Percentiles rank a stretch among this genome's conserved stretches.
phyloP scores from a whole-genome alignment of 306 rosid genomes.

The Sechiopsis laciniata region DNA sequence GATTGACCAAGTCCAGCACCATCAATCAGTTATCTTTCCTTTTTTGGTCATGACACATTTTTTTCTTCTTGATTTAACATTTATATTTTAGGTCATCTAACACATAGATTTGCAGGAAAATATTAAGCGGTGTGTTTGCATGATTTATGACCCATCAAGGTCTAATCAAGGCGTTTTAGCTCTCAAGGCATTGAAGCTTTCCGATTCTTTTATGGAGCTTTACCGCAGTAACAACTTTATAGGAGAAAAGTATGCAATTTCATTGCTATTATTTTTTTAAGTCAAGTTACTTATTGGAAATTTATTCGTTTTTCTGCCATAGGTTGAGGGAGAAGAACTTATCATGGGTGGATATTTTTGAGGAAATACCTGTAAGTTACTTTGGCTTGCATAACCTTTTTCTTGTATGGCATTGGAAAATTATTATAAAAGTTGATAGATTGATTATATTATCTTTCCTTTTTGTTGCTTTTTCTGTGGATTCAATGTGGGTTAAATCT shows the following conservation, averaged over 20 bases:
- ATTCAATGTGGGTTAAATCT: neutral
- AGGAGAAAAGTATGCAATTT: slow-evolving; percentile 76
- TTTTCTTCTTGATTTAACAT: neutral
- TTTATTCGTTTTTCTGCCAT: slow-evolving; percentile 31
- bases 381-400: slow-evolving; percentile 12
- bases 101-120: slow-evolving; percentile 60
- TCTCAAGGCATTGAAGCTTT: slow-evolving; percentile 83
- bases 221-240: slow-evolving; percentile 81
- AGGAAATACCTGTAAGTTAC: slow-evolving; percentile 86
- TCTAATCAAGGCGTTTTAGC: slow-evolving; percentile 91
- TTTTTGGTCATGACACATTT: neutral
- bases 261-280: slow-evolving; percentile 8
- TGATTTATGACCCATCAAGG: slow-evolving; percentile 88
- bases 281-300: neutral
- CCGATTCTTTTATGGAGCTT: slow-evolving; percentile 92
- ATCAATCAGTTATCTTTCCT: neutral
- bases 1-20: neutral
- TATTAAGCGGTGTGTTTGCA: slow-evolving; percentile 87
- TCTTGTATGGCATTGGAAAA: neutral
- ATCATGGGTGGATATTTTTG: slow-evolving; percentile 93
- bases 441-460: neutral
- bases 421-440: neutral
- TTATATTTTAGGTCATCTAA: neutral
- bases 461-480: neutral
- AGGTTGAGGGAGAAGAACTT: slow-evolving; percentile 96